phyloP scores from a whole-genome alignment of 2,329 filamentous ascomycete genomes.

The Phyllosticta citriasiana region DNA sequence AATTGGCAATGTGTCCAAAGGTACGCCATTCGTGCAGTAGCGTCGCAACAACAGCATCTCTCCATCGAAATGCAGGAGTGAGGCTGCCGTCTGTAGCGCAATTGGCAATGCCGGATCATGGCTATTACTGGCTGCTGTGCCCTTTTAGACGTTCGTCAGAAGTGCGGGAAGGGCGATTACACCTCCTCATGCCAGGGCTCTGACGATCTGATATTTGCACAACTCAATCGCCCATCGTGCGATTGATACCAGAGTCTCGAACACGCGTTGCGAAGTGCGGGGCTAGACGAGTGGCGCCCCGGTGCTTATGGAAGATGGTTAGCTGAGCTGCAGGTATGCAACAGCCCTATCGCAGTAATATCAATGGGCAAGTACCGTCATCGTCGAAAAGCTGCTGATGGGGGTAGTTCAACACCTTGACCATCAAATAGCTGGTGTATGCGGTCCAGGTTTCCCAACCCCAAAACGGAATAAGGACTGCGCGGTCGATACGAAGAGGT shows the following conservation, averaged over 20 bases:
- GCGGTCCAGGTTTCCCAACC: not conserved
- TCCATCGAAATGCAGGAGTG: not conserved
- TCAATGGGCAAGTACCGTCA: not conserved
- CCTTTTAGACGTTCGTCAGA: not conserved
- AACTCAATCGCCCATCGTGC: not conserved
- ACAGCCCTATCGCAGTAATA: not conserved
- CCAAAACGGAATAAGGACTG: not conserved
- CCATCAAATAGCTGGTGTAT: not conserved
- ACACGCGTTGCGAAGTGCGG: not conserved
- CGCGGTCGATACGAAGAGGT: not conserved
- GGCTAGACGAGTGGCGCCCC: not conserved
- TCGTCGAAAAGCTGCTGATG: not conserved
- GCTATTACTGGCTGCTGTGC: not conserved
- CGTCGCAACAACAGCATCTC: not conserved
- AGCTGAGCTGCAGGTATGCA: not conserved
- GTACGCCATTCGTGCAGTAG: not conserved
- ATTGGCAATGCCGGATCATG: not conserved
- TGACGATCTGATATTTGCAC: not conserved
- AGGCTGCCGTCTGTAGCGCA: not conserved
- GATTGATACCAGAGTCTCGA: not conserved
- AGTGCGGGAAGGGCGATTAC: not conserved
- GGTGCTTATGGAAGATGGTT: not conserved
- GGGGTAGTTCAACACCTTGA: not conserved
- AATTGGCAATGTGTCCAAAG: not conserved
- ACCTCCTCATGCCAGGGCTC: not conserved